Conservation (phyloP, 176 grass and related monocot species). For the Canna indica region DNA sequence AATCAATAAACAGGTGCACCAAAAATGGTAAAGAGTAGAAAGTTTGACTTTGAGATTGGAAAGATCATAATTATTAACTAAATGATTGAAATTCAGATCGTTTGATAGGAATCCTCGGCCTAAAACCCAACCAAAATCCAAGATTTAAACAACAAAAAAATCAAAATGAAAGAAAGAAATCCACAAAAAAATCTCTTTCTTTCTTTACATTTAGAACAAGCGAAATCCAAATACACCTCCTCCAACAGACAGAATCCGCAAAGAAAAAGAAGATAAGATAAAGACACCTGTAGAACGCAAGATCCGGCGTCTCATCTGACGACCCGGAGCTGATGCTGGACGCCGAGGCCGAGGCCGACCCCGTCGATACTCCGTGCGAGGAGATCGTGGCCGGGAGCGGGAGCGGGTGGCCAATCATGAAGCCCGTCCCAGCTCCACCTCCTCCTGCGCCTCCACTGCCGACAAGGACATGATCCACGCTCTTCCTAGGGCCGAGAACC, state of each 20-base stretch:
- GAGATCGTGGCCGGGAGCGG: conserved; percentile 39
- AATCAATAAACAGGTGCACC: neutral
- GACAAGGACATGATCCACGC: conserved; percentile 11
- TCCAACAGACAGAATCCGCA: neutral
- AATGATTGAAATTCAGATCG: neutral
- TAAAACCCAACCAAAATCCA: neutral
- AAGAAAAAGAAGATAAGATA: neutral
- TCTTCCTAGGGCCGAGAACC: conserved; percentile 24
- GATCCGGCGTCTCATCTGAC: conserved; percentile 44
- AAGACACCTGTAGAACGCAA: conserved; percentile 39
- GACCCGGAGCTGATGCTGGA: conserved; percentile 54
- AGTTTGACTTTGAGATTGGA: neutral
- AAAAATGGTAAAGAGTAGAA: neutral
- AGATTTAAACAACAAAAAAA: neutral
- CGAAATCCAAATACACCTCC: neutral
- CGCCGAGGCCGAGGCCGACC: conserved; percentile 26
- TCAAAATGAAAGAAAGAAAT: neutral
- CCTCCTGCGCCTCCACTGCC: neutral
- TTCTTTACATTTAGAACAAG: neutral
- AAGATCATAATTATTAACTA: neutral
- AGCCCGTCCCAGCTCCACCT: conserved; percentile 15
- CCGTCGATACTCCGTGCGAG: conserved; percentile 27
- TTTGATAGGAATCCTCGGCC: neutral
- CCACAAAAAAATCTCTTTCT: neutral
- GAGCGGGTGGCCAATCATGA: conserved; percentile 23